Percentiles rank a stretch among this genome's conserved stretches.
Evolutionary conservation across 768 basidiomycete genomes (phyloP).

Genomic region (Podaxis sp.): DNA sequence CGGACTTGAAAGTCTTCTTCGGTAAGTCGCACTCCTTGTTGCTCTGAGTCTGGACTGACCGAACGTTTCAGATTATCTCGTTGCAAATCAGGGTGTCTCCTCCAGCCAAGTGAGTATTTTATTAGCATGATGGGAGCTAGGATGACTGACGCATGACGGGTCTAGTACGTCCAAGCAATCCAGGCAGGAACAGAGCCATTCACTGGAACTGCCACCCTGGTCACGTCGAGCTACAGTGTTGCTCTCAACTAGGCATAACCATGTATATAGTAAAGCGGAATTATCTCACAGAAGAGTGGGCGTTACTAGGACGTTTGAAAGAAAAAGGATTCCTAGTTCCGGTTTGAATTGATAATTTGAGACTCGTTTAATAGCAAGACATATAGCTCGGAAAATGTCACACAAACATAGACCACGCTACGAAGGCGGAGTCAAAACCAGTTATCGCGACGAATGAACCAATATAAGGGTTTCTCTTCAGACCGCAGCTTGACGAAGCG

Average conservation of each 20-base stretch:
- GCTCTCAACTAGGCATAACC: constrained; percentile 3
- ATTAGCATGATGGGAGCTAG: neutral
- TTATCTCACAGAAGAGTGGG: neutral
- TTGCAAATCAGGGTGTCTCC: constrained; percentile 42
- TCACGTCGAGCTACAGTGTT: constrained; percentile 25
- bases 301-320: neutral
- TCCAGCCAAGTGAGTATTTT: constrained; percentile 32
- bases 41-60: neutral
- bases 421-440: neutral
- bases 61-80: constrained; percentile 35
- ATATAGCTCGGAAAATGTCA: no score
- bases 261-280: neutral
- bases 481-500: constrained; percentile 43
- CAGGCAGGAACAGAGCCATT: constrained; percentile 56
- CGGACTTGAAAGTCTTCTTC: constrained; percentile 52
- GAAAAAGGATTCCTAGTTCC: neutral
- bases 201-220: constrained; percentile 42
- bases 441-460: constrained; percentile 13
- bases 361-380: no score
- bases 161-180: constrained; percentile 47
- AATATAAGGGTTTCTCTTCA: constrained; percentile 21
- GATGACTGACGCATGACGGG: neutral
- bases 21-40: constrained; percentile 26
- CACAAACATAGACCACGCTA: no score
- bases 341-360: no score